Conservation (phyloP, 768 basidiomycete genomes). For the Lactarius pseudohatsudake region DNA sequence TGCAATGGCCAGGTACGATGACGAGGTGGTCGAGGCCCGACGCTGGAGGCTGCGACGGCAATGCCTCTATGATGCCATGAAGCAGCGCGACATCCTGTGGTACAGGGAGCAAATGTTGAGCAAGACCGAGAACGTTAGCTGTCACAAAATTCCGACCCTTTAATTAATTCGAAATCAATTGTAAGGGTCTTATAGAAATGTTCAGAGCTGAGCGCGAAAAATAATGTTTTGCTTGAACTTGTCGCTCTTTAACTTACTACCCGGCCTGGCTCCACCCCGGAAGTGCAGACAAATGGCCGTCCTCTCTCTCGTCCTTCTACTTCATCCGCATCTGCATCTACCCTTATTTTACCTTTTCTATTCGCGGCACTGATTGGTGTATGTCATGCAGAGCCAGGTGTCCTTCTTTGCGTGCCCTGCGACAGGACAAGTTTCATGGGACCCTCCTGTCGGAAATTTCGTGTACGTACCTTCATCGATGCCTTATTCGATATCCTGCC, state of each 20-base stretch:
- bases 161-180: too few species aligned
- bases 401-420: constrained; percentile 93
- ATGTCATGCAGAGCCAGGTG: constrained; percentile 46
- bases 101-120: constrained; percentile 52
- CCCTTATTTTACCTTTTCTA: constrained; percentile 21
- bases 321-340: too few species aligned
- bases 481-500: constrained; percentile 24
- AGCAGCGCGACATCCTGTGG: constrained; percentile 28
- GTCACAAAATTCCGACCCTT: too few species aligned
- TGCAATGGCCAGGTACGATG: constrained; percentile 89
- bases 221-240: too few species aligned
- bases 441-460: constrained; percentile 85
- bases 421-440: constrained; percentile 91
- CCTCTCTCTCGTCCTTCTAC: too few species aligned
- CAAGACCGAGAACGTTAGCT: constrained; percentile 62
- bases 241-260: too few species aligned
- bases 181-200: too few species aligned
- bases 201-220: too few species aligned
- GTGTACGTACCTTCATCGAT: constrained; percentile 52
- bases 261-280: too few species aligned
- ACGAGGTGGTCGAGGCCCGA: constrained; percentile 65
- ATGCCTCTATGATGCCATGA: constrained; percentile 17
- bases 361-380: constrained; percentile 31
- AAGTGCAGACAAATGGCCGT: too few species aligned
- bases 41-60: constrained; percentile 25